These are phyloP conservation scores for Petunia hybrid DNA, from an alignment of 305 asterid species.

Conservation along the genomic window DNA sequence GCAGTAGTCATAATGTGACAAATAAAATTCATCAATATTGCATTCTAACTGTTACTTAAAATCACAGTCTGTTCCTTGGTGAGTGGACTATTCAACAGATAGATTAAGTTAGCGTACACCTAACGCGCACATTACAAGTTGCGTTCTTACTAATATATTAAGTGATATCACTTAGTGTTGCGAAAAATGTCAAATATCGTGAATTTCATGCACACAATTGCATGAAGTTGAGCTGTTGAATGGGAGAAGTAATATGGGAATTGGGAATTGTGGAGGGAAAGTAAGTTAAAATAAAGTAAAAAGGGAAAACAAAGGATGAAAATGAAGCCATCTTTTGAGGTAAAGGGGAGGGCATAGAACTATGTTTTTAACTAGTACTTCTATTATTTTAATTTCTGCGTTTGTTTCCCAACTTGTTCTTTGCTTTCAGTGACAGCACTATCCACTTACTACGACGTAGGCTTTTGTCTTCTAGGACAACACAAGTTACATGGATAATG, in stretches of 20 bases:
- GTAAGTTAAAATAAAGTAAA: constrained; percentile 16
- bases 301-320: constrained; percentile 23
- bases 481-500: neutral
- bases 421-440: neutral
- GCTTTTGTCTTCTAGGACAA: constrained; percentile 6
- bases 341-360: neutral
- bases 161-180: neutral
- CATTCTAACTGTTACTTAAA: neutral
- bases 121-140: no score
- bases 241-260: neutral
- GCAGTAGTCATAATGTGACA: neutral
- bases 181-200: neutral
- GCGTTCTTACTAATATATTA: no score
- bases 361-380: neutral
- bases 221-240: neutral
- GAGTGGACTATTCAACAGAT: neutral
- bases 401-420: neutral
- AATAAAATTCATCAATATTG: neutral
- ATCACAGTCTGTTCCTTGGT: neutral
- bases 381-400: neutral
- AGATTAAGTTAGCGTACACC: neutral
- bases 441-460: neutral
- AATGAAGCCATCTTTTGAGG: neutral
- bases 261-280: neutral
- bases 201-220: neutral